phyloP scores from a whole-genome alignment of 139 green algal genomes.

The Yamagishiella unicocca region DNA sequence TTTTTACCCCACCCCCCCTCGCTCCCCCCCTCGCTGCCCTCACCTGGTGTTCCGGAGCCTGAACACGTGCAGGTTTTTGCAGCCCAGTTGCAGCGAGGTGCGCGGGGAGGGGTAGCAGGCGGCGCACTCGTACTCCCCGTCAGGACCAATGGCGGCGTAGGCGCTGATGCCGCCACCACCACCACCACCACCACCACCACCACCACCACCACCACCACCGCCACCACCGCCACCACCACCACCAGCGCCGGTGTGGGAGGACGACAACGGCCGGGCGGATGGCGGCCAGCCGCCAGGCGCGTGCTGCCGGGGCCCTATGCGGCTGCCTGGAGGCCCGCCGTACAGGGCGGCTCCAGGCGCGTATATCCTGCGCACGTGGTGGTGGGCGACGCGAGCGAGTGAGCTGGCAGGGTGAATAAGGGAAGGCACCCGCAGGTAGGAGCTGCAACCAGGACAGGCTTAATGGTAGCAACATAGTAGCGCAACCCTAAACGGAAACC shows the following conservation, averaged over 20 bases:
- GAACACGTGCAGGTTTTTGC: slow-evolving; percentile 87
- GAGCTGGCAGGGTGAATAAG: not conserved
- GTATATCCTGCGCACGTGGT: not conserved
- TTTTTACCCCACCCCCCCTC: not conserved
- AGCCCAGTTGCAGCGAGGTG: slow-evolving; percentile 69
- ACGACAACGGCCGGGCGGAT: not conserved
- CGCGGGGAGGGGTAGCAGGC: slow-evolving; percentile 70
- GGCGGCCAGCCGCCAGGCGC: not conserved
- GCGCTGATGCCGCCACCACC: not conserved
- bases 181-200: not conserved
- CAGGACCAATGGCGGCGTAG: not conserved
- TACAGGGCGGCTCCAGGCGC: not conserved
- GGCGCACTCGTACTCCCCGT: slow-evolving; percentile 81
- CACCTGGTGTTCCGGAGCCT: slow-evolving; percentile 55
- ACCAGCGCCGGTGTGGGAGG: not conserved
- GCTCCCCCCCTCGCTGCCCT: not conserved
- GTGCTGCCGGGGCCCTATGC: slow-evolving; percentile 7
- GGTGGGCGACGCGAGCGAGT: not conserved
- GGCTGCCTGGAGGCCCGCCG: not conserved
- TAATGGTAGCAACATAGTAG: no score
- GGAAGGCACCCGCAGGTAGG: not conserved
- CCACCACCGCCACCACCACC: not conserved
- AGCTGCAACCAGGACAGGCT: no score
- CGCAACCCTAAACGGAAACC: not conserved
- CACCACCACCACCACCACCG: not conserved